Evolutionary conservation across 768 basidiomycete species (phyloP).

Genomic region (Botryobasidium botryosum): DNA sequence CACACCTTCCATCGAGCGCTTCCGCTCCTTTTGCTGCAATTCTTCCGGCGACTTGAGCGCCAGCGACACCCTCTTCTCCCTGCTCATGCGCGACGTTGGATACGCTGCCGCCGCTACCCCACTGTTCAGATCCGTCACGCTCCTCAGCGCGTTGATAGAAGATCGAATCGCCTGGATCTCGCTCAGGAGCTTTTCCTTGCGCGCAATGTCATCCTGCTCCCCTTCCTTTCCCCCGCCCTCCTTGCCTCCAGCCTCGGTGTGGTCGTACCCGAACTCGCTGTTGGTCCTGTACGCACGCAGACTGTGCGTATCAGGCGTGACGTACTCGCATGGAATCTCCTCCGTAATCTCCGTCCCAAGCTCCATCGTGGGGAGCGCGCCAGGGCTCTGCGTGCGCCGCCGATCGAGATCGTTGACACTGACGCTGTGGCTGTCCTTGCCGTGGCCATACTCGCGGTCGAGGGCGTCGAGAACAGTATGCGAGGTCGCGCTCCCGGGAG

Average conservation of each 20-base stretch:
- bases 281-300: too few relatives aligned
- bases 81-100: too few relatives aligned
- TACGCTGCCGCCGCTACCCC: too few relatives aligned
- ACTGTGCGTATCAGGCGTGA: too few relatives aligned
- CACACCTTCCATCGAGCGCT: too few relatives aligned
- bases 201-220: conserved; percentile 41
- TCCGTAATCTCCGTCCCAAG: conserved; percentile 59
- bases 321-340: conserved; percentile 56
- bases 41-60: too few relatives aligned
- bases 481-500: conserved; percentile 2
- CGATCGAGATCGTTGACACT: neutral
- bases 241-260: conserved; percentile 26
- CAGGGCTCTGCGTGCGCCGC: conserved; percentile 27
- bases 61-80: too few relatives aligned
- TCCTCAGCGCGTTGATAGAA: conserved; percentile 57
- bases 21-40: too few relatives aligned
- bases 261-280: too few relatives aligned
- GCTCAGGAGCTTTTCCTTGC: conserved; percentile 51
- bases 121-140: conserved; percentile 4
- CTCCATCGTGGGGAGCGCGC: conserved; percentile 52
- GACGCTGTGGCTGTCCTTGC: neutral
- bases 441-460: neutral
- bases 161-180: conserved; percentile 68
- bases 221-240: conserved; percentile 22
- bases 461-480: neutral